These are phyloP conservation scores for Trametes cingulata DNA, from an alignment of 768 basidiomycete genomes.

Conservation along the genomic window DNA sequence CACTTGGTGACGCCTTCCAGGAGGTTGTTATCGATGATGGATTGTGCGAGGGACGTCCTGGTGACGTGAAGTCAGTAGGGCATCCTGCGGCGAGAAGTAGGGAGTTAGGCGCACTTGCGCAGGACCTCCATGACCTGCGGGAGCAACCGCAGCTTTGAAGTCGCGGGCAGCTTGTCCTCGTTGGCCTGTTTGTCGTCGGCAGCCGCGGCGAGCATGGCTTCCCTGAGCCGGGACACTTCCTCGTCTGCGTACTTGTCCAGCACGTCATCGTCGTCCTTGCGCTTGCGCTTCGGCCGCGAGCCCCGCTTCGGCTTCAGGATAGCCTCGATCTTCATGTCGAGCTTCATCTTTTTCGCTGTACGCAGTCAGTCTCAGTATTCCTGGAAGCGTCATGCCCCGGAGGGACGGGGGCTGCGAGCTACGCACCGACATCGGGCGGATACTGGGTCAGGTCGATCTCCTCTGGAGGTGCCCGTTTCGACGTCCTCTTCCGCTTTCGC, in stretches of 20 bases:
- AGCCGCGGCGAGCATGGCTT: constrained; percentile 84
- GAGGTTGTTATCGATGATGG: constrained; percentile 94
- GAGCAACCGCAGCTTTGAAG: constrained; percentile 79
- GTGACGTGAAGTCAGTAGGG: not conserved
- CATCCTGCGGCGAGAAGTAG: not conserved
- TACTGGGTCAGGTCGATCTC: constrained; percentile 69
- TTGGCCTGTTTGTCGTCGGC: constrained; percentile 84
- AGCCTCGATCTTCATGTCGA: constrained; percentile 85
- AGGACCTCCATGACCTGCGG: constrained; percentile 91
- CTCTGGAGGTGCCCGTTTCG: constrained; percentile 43
- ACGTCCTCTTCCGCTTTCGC: constrained; percentile 56
- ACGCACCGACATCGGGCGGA: constrained; percentile 75
- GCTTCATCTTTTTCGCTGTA: constrained; percentile 70
- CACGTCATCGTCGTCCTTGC: constrained; percentile 79
- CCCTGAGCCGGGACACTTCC: constrained; percentile 85
- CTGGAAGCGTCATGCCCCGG: not conserved
- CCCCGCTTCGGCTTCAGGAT: constrained; percentile 82
- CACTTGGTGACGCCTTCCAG: constrained; percentile 86
- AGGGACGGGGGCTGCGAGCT: not conserved
- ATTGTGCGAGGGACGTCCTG: constrained; percentile 83
- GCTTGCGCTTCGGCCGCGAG: constrained; percentile 62
- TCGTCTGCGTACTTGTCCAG: constrained; percentile 89
- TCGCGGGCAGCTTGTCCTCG: constrained; percentile 76
- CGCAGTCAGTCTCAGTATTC: constrained; percentile 2
- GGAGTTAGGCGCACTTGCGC: constrained; percentile 68